phyloP scores from a whole-genome alignment of 225 moss, liverwort and hornwort species.

The Physcomitrium patens region DNA sequence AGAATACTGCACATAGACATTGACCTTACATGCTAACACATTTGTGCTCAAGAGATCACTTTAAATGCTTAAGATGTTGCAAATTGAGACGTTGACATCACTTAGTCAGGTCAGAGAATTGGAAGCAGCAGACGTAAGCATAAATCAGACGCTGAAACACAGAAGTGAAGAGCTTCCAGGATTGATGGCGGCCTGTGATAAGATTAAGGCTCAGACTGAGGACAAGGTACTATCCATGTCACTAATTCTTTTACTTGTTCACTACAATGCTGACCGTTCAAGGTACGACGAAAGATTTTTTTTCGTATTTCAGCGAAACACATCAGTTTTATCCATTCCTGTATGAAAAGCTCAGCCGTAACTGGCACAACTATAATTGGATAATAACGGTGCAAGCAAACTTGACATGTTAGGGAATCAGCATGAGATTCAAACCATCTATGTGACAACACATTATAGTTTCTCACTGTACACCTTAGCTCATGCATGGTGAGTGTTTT shows the following conservation, averaged over 20 bases:
- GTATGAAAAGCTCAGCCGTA: background rate
- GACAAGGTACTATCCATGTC: constrained; percentile 51
- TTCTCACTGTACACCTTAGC: no score
- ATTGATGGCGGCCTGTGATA: constrained; percentile 44
- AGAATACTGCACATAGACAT: background rate
- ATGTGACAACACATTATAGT: no score
- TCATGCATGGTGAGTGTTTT: background rate
- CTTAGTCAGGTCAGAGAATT: constrained; percentile 58
- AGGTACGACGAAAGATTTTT: background rate
- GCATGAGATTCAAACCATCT: no score
- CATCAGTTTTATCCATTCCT: background rate
- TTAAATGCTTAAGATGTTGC: no score
- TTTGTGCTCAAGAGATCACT: no score
- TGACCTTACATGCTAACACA: background rate
- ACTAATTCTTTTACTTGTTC: background rate
- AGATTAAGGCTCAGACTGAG: constrained; percentile 41
- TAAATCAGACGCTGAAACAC: constrained; percentile 48
- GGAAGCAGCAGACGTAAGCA: constrained; percentile 50
- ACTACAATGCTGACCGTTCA: background rate
- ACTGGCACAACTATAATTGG: background rate
- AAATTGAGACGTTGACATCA: no score
- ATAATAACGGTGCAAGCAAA: no score
- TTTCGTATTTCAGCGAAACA: background rate
- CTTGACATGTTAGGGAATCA: no score
- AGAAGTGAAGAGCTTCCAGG: constrained; percentile 51